phyloP scores from a whole-genome alignment of 2,329 filamentous ascomycete species.

The Fusarium goolgardi region DNA sequence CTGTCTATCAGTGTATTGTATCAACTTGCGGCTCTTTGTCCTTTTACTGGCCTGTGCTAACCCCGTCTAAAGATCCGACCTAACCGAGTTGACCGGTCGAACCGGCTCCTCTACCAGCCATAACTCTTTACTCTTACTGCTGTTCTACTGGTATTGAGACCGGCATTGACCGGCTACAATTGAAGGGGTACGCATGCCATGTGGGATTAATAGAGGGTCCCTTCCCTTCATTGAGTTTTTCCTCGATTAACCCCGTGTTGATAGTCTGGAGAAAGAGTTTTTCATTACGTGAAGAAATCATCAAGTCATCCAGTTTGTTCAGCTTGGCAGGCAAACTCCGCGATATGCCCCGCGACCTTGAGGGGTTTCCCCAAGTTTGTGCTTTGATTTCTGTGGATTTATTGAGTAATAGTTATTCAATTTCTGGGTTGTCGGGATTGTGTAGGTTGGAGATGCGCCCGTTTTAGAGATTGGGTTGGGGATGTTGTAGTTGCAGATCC shows the following conservation, averaged over 20 bases:
- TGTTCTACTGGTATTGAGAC: not conserved
- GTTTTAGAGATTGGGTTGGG: not conserved
- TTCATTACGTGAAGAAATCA: conserved; percentile 36
- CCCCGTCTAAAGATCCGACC: conserved; percentile 35
- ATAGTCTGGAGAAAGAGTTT: conserved; percentile 26
- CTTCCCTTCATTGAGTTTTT: not conserved
- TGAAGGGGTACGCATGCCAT: conserved; percentile 22
- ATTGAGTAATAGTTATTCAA: conserved; percentile 26
- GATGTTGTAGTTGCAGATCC: not conserved
- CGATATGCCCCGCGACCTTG: conserved; percentile 31
- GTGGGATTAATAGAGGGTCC: conserved; percentile 24
- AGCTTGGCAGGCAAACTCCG: conserved; percentile 15
- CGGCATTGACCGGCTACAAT: conserved; percentile 37
- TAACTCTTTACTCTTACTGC: not conserved
- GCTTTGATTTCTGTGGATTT: conserved; percentile 11
- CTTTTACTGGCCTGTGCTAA: conserved; percentile 32
- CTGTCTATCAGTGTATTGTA: not conserved
- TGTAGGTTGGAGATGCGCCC: not conserved
- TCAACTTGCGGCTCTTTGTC: conserved; percentile 26
- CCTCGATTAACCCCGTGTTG: conserved; percentile 20
- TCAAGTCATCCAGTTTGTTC: conserved; percentile 1
- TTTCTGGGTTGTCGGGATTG: not conserved
- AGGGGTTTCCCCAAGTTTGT: conserved; percentile 25
- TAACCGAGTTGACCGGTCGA: conserved; percentile 38
- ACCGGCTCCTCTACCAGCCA: conserved; percentile 18